Percentiles rank a stretch among this genome's conserved stretches.
phyloP scores from a whole-genome alignment of 768 basidiomycete species.

The Pleurotus salmoneostramineus region DNA sequence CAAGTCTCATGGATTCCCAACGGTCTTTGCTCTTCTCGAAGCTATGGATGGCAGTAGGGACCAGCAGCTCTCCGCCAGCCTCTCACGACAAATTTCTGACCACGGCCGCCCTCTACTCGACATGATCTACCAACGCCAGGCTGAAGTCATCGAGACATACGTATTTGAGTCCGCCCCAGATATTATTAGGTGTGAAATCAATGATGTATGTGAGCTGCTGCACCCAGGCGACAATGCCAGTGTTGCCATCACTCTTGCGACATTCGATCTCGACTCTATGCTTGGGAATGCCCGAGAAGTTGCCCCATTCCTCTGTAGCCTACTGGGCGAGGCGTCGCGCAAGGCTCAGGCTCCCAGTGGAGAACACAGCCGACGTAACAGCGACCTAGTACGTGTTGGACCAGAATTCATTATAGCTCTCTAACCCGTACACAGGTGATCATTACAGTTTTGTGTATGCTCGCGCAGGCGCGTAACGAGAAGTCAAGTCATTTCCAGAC shows the following conservation, averaged over 20 bases:
- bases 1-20: neutral
- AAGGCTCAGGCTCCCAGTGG: neutral
- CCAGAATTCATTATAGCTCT: neutral
- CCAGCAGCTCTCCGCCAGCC: neutral
- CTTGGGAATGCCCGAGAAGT: neutral
- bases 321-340: neutral
- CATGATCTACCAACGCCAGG: neutral
- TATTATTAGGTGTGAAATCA: neutral
- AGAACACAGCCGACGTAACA: neutral
- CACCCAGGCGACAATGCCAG: neutral
- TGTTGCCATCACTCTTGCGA: neutral
- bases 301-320: neutral
- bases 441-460: slow-evolving; percentile 10
- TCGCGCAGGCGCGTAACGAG: slow-evolving; percentile 17
- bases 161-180: neutral
- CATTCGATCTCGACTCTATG: neutral
- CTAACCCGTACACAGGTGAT: neutral
- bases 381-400: neutral
- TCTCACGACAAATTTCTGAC: neutral
- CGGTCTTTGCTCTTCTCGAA: neutral
- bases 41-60: neutral
- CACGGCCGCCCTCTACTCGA: neutral
- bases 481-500: slow-evolving; percentile 13
- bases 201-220: neutral
- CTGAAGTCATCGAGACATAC: neutral